Conservation (phyloP, 352 stramenopile genomes). For the Globisporangium nagaii region DNA sequence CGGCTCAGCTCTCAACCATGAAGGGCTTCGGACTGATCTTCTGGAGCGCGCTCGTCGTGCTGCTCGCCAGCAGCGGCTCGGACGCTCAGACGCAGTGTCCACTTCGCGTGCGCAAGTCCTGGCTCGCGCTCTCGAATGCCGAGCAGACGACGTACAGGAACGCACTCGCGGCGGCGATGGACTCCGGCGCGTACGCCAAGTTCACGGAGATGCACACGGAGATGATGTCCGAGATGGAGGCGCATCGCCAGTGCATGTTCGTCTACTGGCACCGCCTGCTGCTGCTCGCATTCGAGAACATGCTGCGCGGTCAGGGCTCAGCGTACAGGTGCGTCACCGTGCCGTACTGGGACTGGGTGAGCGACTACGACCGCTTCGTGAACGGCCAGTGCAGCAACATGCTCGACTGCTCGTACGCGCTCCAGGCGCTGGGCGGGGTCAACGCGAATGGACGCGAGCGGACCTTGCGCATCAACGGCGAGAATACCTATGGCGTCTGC, state of each 20-base stretch:
- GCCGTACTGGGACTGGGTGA: conserved; percentile 46
- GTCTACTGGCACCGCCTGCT: conserved; percentile 50
- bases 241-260: conserved; percentile 34
- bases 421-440: conserved; percentile 36
- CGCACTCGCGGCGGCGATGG: conserved; percentile 19
- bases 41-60: not conserved
- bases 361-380: not conserved
- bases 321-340: conserved; percentile 23
- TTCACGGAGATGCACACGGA: not conserved
- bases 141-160: conserved; percentile 15
- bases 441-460: not conserved
- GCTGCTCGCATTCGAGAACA: conserved; percentile 46
- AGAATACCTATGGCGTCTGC: conserved; percentile 24
- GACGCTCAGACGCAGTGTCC: too few species aligned
- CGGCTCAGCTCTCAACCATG: conserved; percentile 9
- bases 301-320: conserved; percentile 33
- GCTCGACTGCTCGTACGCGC: conserved; percentile 4
- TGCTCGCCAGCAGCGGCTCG: not conserved
- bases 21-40: not conserved
- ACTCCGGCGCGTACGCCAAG: conserved; percentile 19
- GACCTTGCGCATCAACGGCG: conserved; percentile 26
- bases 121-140: conserved; percentile 10
- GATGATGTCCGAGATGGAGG: conserved; percentile 16
- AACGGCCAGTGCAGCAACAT: not conserved
- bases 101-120: conserved; percentile 17